These are phyloP conservation scores for Asterophora parasitica DNA, from an alignment of 768 basidiomycete genomes.

Conservation along the genomic window DNA sequence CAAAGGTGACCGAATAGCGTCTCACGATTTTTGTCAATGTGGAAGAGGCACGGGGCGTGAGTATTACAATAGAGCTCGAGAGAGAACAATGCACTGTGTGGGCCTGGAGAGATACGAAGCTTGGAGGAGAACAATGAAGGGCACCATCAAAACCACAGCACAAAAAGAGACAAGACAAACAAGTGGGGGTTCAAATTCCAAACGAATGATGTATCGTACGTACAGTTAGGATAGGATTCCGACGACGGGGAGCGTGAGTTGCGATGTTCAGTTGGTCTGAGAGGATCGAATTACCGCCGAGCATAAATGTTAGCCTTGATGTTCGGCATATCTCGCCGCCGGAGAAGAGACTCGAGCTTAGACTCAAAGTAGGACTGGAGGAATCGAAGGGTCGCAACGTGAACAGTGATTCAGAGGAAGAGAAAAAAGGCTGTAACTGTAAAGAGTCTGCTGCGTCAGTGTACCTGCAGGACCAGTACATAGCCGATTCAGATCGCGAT, in stretches of 20 bases:
- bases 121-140: too few relatives aligned
- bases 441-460: constrained; percentile 5
- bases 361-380: too few relatives aligned
- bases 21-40: too few relatives aligned
- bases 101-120: too few relatives aligned
- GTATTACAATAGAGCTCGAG: too few relatives aligned
- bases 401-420: not conserved
- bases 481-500: constrained; percentile 5
- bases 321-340: not conserved
- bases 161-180: not conserved
- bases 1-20: constrained; percentile 6
- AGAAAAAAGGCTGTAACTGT: not conserved
- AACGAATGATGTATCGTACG: too few relatives aligned
- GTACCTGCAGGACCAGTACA: not conserved
- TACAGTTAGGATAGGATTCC: not conserved
- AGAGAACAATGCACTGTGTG: not conserved
- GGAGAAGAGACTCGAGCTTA: not conserved
- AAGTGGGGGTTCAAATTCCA: not conserved
- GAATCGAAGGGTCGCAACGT: too few relatives aligned
- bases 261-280: not conserved
- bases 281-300: not conserved
- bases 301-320: not conserved
- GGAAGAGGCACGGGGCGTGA: too few relatives aligned
- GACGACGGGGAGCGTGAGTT: not conserved
- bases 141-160: not conserved